phyloP scores from a whole-genome alignment of 2,329 filamentous ascomycete species.

The Fusarium piperis region DNA sequence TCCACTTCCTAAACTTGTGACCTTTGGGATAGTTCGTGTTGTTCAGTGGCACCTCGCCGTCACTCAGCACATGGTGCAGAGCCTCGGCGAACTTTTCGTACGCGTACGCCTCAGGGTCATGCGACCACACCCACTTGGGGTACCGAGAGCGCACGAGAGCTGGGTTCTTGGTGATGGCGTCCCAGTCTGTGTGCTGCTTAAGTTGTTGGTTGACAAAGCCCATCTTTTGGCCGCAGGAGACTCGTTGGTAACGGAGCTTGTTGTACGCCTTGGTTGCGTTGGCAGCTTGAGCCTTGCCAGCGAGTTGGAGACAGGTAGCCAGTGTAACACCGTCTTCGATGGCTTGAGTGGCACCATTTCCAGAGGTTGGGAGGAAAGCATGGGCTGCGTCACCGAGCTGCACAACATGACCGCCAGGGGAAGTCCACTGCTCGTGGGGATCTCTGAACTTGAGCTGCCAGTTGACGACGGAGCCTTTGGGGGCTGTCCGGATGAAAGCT shows the following conservation, averaged over 20 bases:
- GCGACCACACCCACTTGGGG: slow-evolving; percentile 27
- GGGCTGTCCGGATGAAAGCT: slow-evolving; percentile 21
- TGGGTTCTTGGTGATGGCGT: slow-evolving; percentile 25
- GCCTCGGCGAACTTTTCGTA: slow-evolving; percentile 33
- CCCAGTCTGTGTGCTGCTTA: slow-evolving; percentile 29
- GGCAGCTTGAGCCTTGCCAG: slow-evolving; percentile 4
- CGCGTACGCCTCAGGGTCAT: slow-evolving; percentile 25
- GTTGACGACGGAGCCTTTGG: slow-evolving; percentile 27
- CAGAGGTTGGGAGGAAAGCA: slow-evolving; percentile 22
- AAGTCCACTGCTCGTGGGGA: slow-evolving; percentile 31
- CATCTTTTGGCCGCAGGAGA: slow-evolving; percentile 22
- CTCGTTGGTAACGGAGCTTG: slow-evolving; percentile 19
- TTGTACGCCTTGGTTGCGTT: slow-evolving; percentile 20
- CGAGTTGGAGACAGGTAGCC: slow-evolving; percentile 20
- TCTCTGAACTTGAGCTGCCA: slow-evolving; percentile 33
- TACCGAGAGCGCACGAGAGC: slow-evolving; percentile 20
- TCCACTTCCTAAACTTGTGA: slow-evolving; percentile 28
- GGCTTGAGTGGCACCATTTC: slow-evolving; percentile 23
- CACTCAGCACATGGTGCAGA: slow-evolving; percentile 16
- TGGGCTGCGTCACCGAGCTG: slow-evolving; percentile 27
- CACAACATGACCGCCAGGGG: slow-evolving; percentile 19
- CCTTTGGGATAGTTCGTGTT: slow-evolving; percentile 28
- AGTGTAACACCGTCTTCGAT: slow-evolving; percentile 30
- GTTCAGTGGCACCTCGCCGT: slow-evolving; percentile 15
- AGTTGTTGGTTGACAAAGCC: slow-evolving; percentile 27